Evolutionary conservation across 768 basidiomycete species (phyloP).

Genomic region (Hortiboletus campestris): DNA sequence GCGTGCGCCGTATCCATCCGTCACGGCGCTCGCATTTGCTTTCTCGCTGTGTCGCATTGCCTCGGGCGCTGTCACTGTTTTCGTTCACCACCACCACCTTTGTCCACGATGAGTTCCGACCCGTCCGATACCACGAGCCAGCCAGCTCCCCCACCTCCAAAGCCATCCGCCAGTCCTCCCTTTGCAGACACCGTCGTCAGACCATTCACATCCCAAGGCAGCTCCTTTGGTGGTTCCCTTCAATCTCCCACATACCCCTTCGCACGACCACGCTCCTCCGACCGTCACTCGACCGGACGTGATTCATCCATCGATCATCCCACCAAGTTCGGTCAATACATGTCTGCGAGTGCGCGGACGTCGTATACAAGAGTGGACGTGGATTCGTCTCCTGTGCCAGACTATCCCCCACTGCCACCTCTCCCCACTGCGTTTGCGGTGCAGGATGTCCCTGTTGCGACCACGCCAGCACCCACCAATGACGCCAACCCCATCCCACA

Average conservation of each 20-base stretch:
- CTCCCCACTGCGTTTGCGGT: conserved; percentile 11
- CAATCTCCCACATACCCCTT: neutral
- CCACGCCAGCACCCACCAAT: neutral
- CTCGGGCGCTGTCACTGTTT: neutral
- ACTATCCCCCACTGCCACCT: conserved; percentile 27
- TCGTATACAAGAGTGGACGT: conserved; percentile 53
- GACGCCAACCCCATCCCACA: conserved; percentile 43
- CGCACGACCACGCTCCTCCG: neutral
- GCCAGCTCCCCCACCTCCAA: conserved; percentile 3
- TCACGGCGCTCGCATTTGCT: no score
- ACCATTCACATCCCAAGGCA: conserved; percentile 30
- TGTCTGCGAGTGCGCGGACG: conserved; percentile 48
- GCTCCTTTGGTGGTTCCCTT: conserved; percentile 8
- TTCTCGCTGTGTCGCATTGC: neutral
- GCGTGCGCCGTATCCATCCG: neutral
- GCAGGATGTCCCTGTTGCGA: neutral
- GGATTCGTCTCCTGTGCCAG: conserved; percentile 22
- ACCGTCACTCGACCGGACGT: conserved; percentile 23
- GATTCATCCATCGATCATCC: neutral
- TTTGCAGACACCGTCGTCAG: conserved; percentile 27
- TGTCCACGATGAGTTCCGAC: neutral
- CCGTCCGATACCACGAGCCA: neutral
- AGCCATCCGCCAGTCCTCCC: conserved; percentile 18
- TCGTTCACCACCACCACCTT: neutral
- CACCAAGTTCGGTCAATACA: conserved; percentile 19